Conservation (phyloP, 345 rosid species). For the Anastatica hierochuntica region DNA sequence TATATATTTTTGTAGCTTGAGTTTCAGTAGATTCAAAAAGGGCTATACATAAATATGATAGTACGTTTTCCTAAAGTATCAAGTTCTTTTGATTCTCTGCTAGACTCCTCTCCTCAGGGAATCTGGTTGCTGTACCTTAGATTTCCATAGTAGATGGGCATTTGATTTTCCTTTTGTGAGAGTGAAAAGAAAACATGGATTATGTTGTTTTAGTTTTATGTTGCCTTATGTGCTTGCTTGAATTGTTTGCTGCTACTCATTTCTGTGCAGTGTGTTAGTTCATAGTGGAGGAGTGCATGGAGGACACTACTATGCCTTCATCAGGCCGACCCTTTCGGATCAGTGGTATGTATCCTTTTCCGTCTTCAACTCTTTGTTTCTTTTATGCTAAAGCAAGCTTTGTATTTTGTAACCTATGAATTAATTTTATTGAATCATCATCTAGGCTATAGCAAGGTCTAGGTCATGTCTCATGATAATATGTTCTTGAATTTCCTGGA, state of each 20-base stretch:
- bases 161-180: not conserved
- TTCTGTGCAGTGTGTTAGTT: conserved; percentile 68
- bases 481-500: not conserved
- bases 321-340: conserved; percentile 86
- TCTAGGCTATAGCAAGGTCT: conserved; percentile 10
- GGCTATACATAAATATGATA: not conserved
- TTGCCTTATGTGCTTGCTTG: conserved; percentile 2
- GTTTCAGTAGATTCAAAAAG: conserved; percentile 1
- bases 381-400: not conserved
- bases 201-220: not conserved
- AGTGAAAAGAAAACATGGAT: not conserved
- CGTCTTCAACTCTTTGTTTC: not conserved
- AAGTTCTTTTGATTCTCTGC: conserved; percentile 1
- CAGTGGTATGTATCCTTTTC: conserved; percentile 49
- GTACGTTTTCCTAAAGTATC: not conserved
- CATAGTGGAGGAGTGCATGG: conserved; percentile 98
- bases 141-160: not conserved
- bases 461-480: conserved; percentile 5
- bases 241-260: conserved; percentile 9
- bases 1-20: conserved; percentile 20
- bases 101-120: conserved; percentile 2
- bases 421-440: conserved; percentile 7
- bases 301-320: conserved; percentile 94
- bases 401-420: not conserved
- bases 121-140: not conserved